These are phyloP conservation scores for Acanthamoeba lugdunensis DNA, from an alignment of 208 protist genomes.

Conservation along the genomic window DNA sequence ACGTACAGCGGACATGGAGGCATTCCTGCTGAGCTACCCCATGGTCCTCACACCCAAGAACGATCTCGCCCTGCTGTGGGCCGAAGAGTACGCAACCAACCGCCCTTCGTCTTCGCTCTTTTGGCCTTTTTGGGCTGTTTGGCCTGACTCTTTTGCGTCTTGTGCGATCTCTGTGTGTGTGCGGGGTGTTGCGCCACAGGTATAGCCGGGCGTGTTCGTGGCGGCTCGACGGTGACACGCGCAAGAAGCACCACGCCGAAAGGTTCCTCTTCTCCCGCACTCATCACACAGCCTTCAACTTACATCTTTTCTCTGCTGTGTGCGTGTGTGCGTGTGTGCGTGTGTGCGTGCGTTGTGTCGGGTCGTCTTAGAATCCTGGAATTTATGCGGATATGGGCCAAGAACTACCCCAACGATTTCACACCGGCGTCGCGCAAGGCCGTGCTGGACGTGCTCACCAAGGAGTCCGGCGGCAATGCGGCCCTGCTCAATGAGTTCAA, in stretches of 20 bases:
- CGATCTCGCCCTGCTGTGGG: not conserved
- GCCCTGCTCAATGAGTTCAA: conserved; percentile 36
- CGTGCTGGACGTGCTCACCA: not conserved
- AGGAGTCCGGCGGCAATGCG: not conserved
- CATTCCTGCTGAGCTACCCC: conserved; percentile 53
- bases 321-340: no score
- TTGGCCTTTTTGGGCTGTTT: not conserved
- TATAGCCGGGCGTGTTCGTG: not conserved
- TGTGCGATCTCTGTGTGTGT: not conserved
- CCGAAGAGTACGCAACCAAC: not conserved
- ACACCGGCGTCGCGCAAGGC: not conserved
- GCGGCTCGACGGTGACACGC: not conserved
- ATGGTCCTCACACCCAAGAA: conserved; percentile 14
- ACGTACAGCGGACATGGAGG: not conserved
- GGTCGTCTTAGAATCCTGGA: not conserved
- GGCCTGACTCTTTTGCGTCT: not conserved
- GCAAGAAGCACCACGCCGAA: no score
- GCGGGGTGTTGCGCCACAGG: no score
- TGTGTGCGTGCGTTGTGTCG: no score
- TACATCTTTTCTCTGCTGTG: no score
- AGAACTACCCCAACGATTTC: conserved; percentile 34
- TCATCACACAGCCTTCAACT: no score
- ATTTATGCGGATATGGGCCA: conserved; percentile 27
- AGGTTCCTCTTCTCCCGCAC: no score
- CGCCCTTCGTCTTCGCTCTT: not conserved